Evolutionary conservation across 805 yeast genomes (phyloP).

Genomic region (Metschnikowia amazonensis): DNA sequence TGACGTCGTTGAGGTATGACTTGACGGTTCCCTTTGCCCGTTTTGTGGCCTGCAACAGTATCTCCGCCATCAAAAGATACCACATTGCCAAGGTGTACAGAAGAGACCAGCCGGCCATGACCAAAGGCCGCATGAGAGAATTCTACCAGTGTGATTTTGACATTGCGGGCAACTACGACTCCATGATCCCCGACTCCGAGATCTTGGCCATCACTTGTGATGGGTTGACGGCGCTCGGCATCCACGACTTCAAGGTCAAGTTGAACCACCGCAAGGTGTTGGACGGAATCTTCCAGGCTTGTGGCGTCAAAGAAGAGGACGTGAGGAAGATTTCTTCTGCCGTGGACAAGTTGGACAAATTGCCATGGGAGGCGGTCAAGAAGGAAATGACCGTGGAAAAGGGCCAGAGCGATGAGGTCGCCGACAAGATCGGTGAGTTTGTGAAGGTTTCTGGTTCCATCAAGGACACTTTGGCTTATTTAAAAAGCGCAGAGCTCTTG

Average conservation of each 20-base stretch:
- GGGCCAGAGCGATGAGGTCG: slow-evolving; percentile 85
- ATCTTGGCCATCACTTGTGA: slow-evolving; percentile 75
- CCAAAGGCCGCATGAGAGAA: slow-evolving; percentile 99
- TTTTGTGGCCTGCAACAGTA: slow-evolving; percentile 92
- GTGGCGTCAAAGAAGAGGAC: slow-evolving; percentile 93
- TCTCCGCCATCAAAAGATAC: slow-evolving; percentile 84
- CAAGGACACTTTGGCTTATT: slow-evolving; percentile 52
- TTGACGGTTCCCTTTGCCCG: slow-evolving; percentile 98
- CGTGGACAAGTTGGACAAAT: slow-evolving; percentile 92
- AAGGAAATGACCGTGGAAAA: slow-evolving; percentile 91
- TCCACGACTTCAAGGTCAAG: slow-evolving; percentile 85
- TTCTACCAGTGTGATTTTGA: slow-evolving; percentile 99
- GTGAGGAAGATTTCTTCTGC: slow-evolving; percentile 92
- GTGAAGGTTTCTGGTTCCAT: slow-evolving; percentile 79
- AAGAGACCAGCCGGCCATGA: slow-evolving; percentile 99
- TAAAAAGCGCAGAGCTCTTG: slow-evolving; percentile 57
- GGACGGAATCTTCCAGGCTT: slow-evolving; percentile 91
- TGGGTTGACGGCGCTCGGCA: slow-evolving; percentile 80
- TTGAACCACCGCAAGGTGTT: slow-evolving; percentile 92
- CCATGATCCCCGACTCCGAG: slow-evolving; percentile 97
- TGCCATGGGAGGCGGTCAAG: slow-evolving; percentile 92
- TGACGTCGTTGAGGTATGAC: slow-evolving; percentile 92
- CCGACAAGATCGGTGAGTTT: slow-evolving; percentile 87
- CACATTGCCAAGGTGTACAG: slow-evolving; percentile 98
- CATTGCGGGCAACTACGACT: slow-evolving; percentile 87